Percentiles rank a stretch among this genome's conserved stretches.
phyloP scores from a whole-genome alignment of 2,329 filamentous ascomycete species.

The Anisogramma anomala region DNA sequence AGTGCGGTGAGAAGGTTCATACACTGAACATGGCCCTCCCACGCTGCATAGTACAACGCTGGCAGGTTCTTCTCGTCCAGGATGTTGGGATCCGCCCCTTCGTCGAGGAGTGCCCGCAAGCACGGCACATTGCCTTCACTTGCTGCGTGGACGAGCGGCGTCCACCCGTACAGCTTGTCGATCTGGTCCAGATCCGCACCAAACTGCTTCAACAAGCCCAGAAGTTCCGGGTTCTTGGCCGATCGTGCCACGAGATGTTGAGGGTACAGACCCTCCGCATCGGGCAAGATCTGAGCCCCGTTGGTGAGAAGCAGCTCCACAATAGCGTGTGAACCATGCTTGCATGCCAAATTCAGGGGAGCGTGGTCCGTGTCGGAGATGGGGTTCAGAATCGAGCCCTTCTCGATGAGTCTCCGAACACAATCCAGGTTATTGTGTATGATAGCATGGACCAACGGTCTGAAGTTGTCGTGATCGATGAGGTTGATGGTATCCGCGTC shows the following conservation, averaged over 20 bases:
- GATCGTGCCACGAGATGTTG: constrained; percentile 91
- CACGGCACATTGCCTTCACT: constrained; percentile 92
- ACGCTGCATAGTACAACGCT: constrained; percentile 96
- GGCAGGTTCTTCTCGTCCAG: constrained; percentile 86
- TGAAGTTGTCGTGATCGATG: constrained; percentile 95
- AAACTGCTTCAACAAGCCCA: constrained; percentile 70
- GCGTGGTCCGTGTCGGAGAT: constrained; percentile 82
- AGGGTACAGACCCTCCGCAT: constrained; percentile 93
- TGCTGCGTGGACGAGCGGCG: constrained; percentile 87
- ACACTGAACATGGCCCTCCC: constrained; percentile 92
- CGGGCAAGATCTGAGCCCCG: constrained; percentile 72
- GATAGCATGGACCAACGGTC: constrained; percentile 87
- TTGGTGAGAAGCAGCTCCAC: constrained; percentile 75
- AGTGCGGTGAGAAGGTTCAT: constrained; percentile 65
- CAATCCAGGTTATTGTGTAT: constrained; percentile 75
- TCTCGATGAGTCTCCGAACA: constrained; percentile 64
- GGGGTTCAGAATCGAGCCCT: constrained; percentile 76
- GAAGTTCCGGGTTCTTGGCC: constrained; percentile 65
- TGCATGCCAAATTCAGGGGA: constrained; percentile 86
- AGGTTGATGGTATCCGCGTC: constrained; percentile 67
- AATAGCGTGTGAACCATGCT: constrained; percentile 77
- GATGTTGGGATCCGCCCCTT: constrained; percentile 66
- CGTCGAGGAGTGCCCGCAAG: constrained; percentile 66
- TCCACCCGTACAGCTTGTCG: constrained; percentile 97
- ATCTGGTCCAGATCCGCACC: constrained; percentile 84